A percentile compares a stretch with the other conserved stretches of the same genome.
Evolutionary conservation across 257 asterid species (phyloP).

Genomic region (Catharanthus roseus): DNA sequence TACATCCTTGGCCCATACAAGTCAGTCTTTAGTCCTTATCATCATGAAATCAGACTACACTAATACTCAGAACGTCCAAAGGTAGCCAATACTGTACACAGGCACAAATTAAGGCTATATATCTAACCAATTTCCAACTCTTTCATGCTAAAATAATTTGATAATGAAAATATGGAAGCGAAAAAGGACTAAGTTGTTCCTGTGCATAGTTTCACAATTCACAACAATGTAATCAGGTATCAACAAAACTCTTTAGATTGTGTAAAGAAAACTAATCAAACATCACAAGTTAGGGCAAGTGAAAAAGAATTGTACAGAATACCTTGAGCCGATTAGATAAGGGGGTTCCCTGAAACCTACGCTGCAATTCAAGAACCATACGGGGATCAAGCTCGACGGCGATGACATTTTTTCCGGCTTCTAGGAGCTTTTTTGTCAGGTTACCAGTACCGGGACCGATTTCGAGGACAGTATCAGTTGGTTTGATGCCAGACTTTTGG

Average conservation of each 20-base stretch:
- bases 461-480: conserved; percentile 79
- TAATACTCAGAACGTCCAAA: no score
- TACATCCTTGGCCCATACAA: background rate
- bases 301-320: background rate
- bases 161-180: background rate
- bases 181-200: background rate
- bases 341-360: conserved; percentile 92
- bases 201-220: background rate
- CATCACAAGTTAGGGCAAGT: background rate
- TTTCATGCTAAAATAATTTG: background rate
- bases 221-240: background rate
- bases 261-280: background rate
- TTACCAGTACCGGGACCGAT: conserved; percentile 98
- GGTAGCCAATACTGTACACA: no score
- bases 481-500: conserved; percentile 85
- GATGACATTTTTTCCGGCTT: conserved; percentile 77
- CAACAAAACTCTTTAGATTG: background rate
- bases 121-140: background rate
- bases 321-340: conserved; percentile 59
- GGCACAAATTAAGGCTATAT: background rate
- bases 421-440: conserved; percentile 94
- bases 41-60: background rate
- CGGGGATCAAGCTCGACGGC: conserved; percentile 95
- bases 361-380: conserved; percentile 88
- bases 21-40: background rate